Evolutionary conservation across 805 yeast species (phyloP), one percentile per base, ranked within the genome.

Genomic region (Suhomyces sp.): DNA sequence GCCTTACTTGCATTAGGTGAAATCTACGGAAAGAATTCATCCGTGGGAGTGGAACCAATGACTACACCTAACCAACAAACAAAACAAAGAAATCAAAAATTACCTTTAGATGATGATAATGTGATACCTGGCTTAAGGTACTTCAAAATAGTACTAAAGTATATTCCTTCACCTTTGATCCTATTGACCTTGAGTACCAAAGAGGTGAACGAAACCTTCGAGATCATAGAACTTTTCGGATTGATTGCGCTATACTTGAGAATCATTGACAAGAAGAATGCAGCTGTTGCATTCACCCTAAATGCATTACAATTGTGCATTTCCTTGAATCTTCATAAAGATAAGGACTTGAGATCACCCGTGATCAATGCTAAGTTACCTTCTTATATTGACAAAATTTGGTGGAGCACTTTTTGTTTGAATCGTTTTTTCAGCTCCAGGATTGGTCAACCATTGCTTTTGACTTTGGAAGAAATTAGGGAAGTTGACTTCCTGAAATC

Each of bases 391-490:
- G 33, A 36, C 15, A 36, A 40, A 28, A 30, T 55, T 5, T 56
- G 55, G 47, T 56, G 62, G 62, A 44, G 54, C 2, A 45, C 46
- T 2, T 57, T 46, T 31, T 56, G 60, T 35, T 35, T 56, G 15
- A 56, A 57, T 33, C 44, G 62, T 11, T 56, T 53, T 33, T 42
- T 36, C 28, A 44, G 53, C 30, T 30, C 49, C 5, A 42, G 63
- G 38, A 47, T 55, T 17, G 60, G 60, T 2, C 57, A 50, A 20
- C 59, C 60, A 5, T 34, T 54, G 6, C 34, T 56, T 6, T 33
- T 57, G 12, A 30, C 40, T 5, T 33, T 34, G n/a, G 38, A 41
- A 12, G 56, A 55, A 17, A 51, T 56, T 7, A 49, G 47, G 13
- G 31, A 9, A 4, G 28, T 25, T 13, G 28, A 39, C 11, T 27